Evolutionary conservation across 2,329 filamentous ascomycete genomes (phyloP).

Genomic region (Cladophialophora carrionii): DNA sequence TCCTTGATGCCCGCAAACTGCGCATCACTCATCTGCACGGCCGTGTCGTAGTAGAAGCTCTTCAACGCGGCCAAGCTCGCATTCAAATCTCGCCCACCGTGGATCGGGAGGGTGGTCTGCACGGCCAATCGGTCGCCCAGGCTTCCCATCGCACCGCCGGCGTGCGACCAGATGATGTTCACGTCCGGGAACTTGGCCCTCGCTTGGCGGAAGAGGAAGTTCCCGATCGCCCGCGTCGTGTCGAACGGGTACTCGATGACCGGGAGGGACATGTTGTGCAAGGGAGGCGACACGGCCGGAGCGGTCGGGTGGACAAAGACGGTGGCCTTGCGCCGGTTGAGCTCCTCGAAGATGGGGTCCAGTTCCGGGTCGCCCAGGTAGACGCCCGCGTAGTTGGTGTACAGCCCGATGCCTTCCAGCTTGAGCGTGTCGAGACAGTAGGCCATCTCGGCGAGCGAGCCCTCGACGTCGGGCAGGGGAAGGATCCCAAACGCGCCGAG

Average conservation of each 20-base stretch:
- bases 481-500: conserved; percentile 14
- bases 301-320: conserved; percentile 20
- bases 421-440: conserved; percentile 22
- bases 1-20: conserved; percentile 39
- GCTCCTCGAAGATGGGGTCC: conserved; percentile 18
- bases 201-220: conserved; percentile 36
- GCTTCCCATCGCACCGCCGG: conserved; percentile 38
- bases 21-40: conserved; percentile 19
- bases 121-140: conserved; percentile 37
- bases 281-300: neutral
- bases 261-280: conserved; percentile 20
- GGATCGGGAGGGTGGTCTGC: conserved; percentile 32
- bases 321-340: conserved; percentile 13
- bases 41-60: conserved; percentile 39
- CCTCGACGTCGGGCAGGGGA: conserved; percentile 13
- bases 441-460: conserved; percentile 13
- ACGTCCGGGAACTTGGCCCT: conserved; percentile 34
- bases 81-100: conserved; percentile 32
- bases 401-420: conserved; percentile 19
- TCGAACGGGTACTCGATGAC: conserved; percentile 41
- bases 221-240: conserved; percentile 38
- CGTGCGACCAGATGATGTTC: conserved; percentile 39
- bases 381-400: conserved; percentile 17
- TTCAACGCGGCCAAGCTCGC: conserved; percentile 35
- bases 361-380: conserved; percentile 17